Evolutionary conservation across 805 yeast species (phyloP).

Genomic region (Candida ipomoeae): DNA sequence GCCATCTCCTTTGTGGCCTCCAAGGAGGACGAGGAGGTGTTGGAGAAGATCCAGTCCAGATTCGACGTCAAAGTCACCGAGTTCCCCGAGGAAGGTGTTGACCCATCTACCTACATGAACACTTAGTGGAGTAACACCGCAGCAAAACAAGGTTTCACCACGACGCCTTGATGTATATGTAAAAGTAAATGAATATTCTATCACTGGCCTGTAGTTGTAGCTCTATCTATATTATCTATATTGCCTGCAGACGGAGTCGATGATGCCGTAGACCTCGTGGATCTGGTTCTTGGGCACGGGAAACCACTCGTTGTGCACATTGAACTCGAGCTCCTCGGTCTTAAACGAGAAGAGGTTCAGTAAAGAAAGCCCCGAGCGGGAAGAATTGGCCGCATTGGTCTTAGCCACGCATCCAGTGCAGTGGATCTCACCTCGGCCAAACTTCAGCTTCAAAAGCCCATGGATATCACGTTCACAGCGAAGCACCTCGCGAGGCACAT

Average conservation of each 20-base stretch:
- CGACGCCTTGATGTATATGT: conserved; percentile 1
- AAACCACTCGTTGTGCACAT: conserved; percentile 55
- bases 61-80: conserved; percentile 93
- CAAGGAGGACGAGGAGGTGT: conserved; percentile 83
- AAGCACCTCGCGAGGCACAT: conserved; percentile 25
- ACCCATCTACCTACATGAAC: conserved; percentile 97
- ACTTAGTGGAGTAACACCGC: conserved; percentile 42
- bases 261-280: conserved; percentile 13
- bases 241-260: conserved; percentile 13
- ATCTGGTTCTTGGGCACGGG: conserved; percentile 39
- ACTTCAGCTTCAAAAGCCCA: conserved; percentile 28
- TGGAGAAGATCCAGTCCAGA: conserved; percentile 91
- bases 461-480: conserved; percentile 44
- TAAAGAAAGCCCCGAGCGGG: neutral
- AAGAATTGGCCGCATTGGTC: neutral
- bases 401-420: conserved; percentile 43
- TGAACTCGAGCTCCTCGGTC: conserved; percentile 16
- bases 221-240: neutral
- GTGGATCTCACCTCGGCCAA: conserved; percentile 46
- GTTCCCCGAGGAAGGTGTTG: conserved; percentile 97
- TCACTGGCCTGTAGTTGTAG: too few relatives aligned
- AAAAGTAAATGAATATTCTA: conserved; percentile 1
- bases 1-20: conserved; percentile 86
- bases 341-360: neutral
- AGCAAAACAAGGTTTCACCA: neutral